Percentiles rank a stretch among this genome's conserved stretches.
phyloP scores from a whole-genome alignment of 164 flowering plant species.

The Brasenia schreberi region DNA sequence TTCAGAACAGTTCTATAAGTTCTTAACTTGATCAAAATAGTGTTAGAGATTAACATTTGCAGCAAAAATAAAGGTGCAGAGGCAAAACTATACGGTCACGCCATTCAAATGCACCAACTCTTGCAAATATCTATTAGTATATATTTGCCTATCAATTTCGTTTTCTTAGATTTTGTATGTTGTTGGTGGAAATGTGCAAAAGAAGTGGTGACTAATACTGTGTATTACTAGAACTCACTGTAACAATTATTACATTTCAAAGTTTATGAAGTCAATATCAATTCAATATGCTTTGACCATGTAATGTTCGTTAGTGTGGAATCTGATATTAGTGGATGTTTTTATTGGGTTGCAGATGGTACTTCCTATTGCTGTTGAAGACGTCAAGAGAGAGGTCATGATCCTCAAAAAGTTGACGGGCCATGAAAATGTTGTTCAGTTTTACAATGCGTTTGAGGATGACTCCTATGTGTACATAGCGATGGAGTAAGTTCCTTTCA shows the following conservation, averaged over 20 bases:
- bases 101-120: too few relatives aligned
- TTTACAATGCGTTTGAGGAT: constrained; percentile 87
- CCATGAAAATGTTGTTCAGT: constrained; percentile 95
- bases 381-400: constrained; percentile 96
- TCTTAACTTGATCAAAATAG: too few relatives aligned
- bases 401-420: constrained; percentile 78
- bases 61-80: too few relatives aligned
- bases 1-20: too few relatives aligned
- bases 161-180: too few relatives aligned
- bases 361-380: constrained; percentile 96
- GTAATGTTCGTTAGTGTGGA: background rate
- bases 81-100: too few relatives aligned
- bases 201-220: too few relatives aligned
- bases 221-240: background rate
- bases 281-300: background rate
- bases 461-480: constrained; percentile 78
- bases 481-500: constrained; percentile 68
- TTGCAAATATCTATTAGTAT: too few relatives aligned
- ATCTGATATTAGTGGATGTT: background rate
- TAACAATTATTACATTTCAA: background rate
- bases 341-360: constrained; percentile 62
- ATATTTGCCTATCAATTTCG: too few relatives aligned
- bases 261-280: background rate
- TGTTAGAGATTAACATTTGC: too few relatives aligned
- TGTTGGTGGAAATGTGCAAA: too few relatives aligned